A percentile compares a stretch with the other conserved stretches of the same genome.
Evolutionary conservation across 306 rosid species (phyloP).

Genomic region (Lithocarpus polystachyus): DNA sequence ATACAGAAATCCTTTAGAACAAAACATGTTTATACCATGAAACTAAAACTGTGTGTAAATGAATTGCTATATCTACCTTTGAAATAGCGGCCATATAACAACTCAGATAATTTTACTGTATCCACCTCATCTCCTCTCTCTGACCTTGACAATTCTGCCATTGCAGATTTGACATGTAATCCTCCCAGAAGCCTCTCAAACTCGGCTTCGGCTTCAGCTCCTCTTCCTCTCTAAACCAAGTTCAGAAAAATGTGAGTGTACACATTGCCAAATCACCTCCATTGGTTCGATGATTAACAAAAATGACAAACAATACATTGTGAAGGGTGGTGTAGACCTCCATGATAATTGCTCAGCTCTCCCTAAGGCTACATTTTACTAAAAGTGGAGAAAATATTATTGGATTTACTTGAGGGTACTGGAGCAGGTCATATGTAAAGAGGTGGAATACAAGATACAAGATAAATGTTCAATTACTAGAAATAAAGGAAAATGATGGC

Average conservation of each 20-base stretch:
- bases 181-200: constrained; percentile 74
- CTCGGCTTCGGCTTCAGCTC: constrained; percentile 70
- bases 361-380: not conserved
- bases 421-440: no score
- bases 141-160: constrained; percentile 60
- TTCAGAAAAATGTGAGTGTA: constrained; percentile 20
- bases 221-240: constrained; percentile 67
- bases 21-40: constrained; percentile 9
- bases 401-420: not conserved
- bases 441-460: no score
- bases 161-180: constrained; percentile 65
- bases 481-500: no score
- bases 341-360: not conserved
- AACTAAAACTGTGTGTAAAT: not conserved
- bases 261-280: constrained; percentile 2
- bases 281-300: constrained; percentile 1
- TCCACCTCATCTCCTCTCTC: constrained; percentile 66
- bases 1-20: constrained; percentile 32
- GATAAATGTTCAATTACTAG: no score
- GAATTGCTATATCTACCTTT: constrained; percentile 40
- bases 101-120: constrained; percentile 42
- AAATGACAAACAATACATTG: not conserved
- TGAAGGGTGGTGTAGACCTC: not conserved
- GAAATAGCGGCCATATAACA: constrained; percentile 55
- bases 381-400: not conserved